Conservation (phyloP, 495 filamentous ascomycete genomes). For the Penicillium lividum region DNA sequence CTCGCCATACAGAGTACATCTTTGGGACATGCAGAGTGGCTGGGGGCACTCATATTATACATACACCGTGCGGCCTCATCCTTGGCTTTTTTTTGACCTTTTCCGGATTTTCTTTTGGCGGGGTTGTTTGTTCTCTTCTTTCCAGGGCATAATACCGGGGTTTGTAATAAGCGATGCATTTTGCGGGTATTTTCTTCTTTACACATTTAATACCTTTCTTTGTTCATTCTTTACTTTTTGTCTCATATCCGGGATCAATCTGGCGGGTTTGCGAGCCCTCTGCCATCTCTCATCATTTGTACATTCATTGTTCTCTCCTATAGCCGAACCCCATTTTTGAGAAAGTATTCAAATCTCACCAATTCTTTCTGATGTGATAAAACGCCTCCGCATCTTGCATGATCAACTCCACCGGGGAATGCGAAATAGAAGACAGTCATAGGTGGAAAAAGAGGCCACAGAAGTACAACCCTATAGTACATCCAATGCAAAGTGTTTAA, state of each 20-base stretch:
- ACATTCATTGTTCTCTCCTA: conserved; percentile 7
- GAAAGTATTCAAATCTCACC: neutral
- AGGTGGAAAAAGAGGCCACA: conserved; percentile 23
- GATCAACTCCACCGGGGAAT: neutral
- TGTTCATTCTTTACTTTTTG: neutral
- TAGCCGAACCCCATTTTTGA: neutral
- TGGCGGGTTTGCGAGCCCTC: conserved; percentile 3
- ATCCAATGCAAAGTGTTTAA: neutral
- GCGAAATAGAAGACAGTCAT: conserved; percentile 10
- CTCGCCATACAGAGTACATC: neutral
- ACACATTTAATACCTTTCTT: conserved; percentile 18
- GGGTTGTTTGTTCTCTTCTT: neutral
- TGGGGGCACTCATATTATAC: conserved; percentile 26
- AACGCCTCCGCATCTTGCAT: conserved; percentile 4
- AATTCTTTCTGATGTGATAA: neutral
- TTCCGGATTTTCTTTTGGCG: neutral
- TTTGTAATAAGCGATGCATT: conserved; percentile 32
- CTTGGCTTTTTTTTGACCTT: conserved; percentile 1
- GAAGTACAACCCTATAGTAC: neutral
- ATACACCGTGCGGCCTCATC: conserved; percentile 14
- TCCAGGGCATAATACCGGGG: conserved; percentile 14
- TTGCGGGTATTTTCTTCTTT: conserved; percentile 21
- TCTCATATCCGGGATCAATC: conserved; percentile 1
- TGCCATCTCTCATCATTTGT: conserved; percentile 8
- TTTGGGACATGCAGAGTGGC: conserved; percentile 25